phyloP scores from a whole-genome alignment of 352 stramenopile genomes.

The Phytophthora aleatoria region DNA sequence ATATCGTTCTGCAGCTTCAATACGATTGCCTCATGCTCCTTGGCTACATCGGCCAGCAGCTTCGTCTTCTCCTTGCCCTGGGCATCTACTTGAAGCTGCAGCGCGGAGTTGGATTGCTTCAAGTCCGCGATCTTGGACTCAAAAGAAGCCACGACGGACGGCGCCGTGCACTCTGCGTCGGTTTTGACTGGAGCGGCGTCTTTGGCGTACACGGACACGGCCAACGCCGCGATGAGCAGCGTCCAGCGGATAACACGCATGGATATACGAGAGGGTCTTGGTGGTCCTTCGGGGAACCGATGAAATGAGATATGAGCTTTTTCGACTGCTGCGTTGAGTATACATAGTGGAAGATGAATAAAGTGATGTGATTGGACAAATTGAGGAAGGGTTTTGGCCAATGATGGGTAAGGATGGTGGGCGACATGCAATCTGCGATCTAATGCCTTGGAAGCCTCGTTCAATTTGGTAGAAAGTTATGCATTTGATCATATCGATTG shows the following conservation, averaged over 20 bases:
- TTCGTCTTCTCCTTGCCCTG: slow-evolving; percentile 43
- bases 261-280: background rate
- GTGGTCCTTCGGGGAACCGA: slow-evolving; percentile 10
- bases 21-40: slow-evolving; percentile 43
- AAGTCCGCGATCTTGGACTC: slow-evolving; percentile 56
- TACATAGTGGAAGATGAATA: slow-evolving; percentile 16
- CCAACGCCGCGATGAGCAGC: slow-evolving; percentile 41
- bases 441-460: background rate
- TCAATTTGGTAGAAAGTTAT: background rate
- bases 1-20: slow-evolving; percentile 37
- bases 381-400: slow-evolving; percentile 8
- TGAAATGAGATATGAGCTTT: slow-evolving; percentile 20
- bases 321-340: slow-evolving; percentile 1
- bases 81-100: slow-evolving; percentile 46
- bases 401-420: slow-evolving; percentile 14
- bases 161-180: slow-evolving; percentile 31
- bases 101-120: slow-evolving; percentile 42
- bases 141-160: slow-evolving; percentile 42
- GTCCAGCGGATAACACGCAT: slow-evolving; percentile 46
- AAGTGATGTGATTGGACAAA: slow-evolving; percentile 9
- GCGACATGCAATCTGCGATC: slow-evolving; percentile 1
- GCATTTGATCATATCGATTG: too few species aligned
- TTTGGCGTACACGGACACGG: slow-evolving; percentile 37
- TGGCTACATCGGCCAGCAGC: slow-evolving; percentile 38
- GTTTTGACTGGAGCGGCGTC: slow-evolving; percentile 23